Base-by-base conservation (phyloP, 2,329 filamentous ascomycete genomes). In the Colletotrichum orchidophilum region DNA sequence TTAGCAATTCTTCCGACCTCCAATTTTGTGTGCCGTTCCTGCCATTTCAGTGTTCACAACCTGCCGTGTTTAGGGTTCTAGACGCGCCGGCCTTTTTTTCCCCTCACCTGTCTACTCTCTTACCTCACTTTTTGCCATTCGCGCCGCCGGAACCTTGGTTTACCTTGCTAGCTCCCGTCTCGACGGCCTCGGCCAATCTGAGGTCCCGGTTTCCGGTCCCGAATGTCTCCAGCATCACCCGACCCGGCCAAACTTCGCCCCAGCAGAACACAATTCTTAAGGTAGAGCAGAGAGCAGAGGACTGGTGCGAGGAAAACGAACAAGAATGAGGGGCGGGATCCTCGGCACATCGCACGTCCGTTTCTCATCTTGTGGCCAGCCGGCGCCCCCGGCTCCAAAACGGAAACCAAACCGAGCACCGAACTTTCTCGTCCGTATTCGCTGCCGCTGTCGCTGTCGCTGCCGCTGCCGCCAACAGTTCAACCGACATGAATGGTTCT, bases 1-100 rank as follows among this genome's bases (percentile, higher is more conserved):
- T 71, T 71, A 71, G 49, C 57, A 68, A 63, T 69, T 71, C 55
- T 66, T 54, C 66, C 26, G 33, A 31, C 67, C 50, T 66, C 67
- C 35, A 62, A 50, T 71, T 68, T 71, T 71, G 68, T 68, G 67
- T 71, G 65, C 67, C 49, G 27, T 50, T 33, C 39, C 39, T 33
- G 33, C 35, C n/a, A 53, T 67, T 63, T 54, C 26, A 58, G 42
- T 49, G 35, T 27, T 46, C 42, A 53, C 29, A 39, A 35, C 49
- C 55, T 26, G 24, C 21, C 24, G 24, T 57, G 60, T 59, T 71
- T 71, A 71, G 69, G 69, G 69, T 69, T 71, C 69, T 8, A 69
- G 69, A 63, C 69, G 69, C 69, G 59, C 15, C 42, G 33, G 53
- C 39, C 49, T 52, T 39, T 21, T n/a, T n/a, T 26, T 31, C 57